Conservation (phyloP, 495 filamentous ascomycete species). For the Friedmanniomyces endolithicus region DNA sequence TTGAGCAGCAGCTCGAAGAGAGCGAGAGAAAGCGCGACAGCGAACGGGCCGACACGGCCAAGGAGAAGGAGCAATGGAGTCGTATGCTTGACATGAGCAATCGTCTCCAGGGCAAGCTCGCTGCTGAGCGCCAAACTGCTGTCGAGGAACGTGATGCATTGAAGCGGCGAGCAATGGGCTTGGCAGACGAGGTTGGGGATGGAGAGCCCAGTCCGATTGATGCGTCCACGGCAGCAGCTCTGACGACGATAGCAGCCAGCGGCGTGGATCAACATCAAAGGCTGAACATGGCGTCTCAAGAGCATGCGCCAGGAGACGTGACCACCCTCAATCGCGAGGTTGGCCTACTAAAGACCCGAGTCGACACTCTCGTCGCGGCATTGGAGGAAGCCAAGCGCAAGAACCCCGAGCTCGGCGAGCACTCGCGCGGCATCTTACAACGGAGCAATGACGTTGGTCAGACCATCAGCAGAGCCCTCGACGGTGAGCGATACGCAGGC, state of each 20-base stretch:
- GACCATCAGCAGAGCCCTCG: neutral
- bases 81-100: constrained; percentile 37
- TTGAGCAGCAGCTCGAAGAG: constrained; percentile 35
- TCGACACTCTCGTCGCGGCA: neutral
- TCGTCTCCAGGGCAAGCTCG: constrained; percentile 31
- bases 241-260: neutral
- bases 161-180: constrained; percentile 22
- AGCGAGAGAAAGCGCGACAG: constrained; percentile 33
- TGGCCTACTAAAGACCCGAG: neutral
- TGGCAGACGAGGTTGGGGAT: neutral
- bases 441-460: neutral
- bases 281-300: neutral
- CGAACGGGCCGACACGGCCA: constrained; percentile 24
- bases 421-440: neutral
- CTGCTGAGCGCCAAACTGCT: constrained; percentile 32
- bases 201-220: neutral
- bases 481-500: neutral
- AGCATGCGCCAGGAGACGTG: neutral
- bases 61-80: constrained; percentile 36
- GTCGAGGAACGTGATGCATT: constrained; percentile 29
- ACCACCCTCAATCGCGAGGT: neutral
- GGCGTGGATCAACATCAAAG: neutral
- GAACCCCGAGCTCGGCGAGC: neutral
- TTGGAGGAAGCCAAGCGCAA: neutral
- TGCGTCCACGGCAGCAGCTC: neutral